Evolutionary conservation across 1,139 yeast species (phyloP), one percentile per base, ranked within the genome.

Genomic region (Meyerozyma elateridarum): DNA sequence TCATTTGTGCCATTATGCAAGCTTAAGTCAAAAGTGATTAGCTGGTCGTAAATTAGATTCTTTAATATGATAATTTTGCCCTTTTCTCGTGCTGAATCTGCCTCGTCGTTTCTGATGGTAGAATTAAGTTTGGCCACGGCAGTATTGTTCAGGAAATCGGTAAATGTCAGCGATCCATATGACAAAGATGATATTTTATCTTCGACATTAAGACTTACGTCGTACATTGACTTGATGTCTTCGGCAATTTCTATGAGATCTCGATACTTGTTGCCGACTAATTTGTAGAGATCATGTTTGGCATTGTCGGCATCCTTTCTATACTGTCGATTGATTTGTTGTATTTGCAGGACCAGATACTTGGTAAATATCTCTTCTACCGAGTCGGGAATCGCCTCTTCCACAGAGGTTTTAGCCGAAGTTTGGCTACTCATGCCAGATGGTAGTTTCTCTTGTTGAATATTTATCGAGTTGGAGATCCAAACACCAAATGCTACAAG

Each of bases 231-330:
- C 25, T 71, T 73, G 22, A 83, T 79, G 38, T 76, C 75, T 46
- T 82, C 88, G 1, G 89, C 85, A 5, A 83, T 81, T 24, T 71
- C 62, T 22, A 83, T 64, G 45, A 83, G 60, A 44, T 82, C 88
- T 34, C 85, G 61, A 51, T 81, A 82, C 49, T 79, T 76, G 25
- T 59, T 59, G 3, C 88, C 85, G 8, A 83, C 87, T 28, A 81
- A 59, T 2, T 58, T 46, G 36, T 82, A 74, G 18, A 82, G 59
- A 32, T 76, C 76, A 11, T 53, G 48, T 40, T 62, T 54, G 28
- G 59, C 49, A 14, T 44, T 39, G 8, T 49, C 50, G 14, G 51
- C 51, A 26, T 48, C 50, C 16, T 41, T 41, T 28, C 52, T 49
- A 37, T 64, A 65, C 20, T 58, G 56, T 11, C 46, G 36, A 28